Evolutionary conservation across 345 rosid genomes (phyloP).

Genomic region (Dipteronia dyeriana): DNA sequence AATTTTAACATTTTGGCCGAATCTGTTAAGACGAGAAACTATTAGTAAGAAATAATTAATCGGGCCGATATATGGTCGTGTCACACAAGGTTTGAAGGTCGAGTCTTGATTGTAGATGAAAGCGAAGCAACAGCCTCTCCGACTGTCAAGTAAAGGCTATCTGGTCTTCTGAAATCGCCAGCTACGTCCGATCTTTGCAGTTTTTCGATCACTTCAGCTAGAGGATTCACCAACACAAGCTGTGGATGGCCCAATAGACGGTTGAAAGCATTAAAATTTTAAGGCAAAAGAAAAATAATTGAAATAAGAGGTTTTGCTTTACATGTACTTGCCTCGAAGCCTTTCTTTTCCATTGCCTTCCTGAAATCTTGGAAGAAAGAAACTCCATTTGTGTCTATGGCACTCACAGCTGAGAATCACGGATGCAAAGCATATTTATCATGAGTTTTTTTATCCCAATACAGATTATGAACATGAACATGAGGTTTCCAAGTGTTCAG

Average conservation of each 20-base stretch:
- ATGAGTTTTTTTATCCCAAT: neutral
- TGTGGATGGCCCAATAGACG: constrained; percentile 25
- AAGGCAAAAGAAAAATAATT: neutral
- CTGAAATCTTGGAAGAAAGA: constrained; percentile 62
- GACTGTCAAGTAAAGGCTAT: constrained; percentile 71
- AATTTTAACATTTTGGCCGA: neutral
- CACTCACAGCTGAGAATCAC: constrained; percentile 60
- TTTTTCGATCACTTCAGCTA: constrained; percentile 85
- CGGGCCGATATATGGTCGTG: neutral
- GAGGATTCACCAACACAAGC: constrained; percentile 92
- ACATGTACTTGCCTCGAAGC: constrained; percentile 47
- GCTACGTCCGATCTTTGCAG: constrained; percentile 61
- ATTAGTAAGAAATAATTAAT: neutral
- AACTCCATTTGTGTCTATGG: constrained; percentile 87
- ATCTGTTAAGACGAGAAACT: neutral
- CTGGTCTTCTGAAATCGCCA: constrained; percentile 47
- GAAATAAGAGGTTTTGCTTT: constrained; percentile 2
- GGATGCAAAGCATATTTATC: neutral
- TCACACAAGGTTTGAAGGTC: constrained; percentile 46
- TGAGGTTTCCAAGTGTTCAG: neutral
- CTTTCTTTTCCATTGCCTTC: constrained; percentile 58
- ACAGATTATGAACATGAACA: neutral
- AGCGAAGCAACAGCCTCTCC: constrained; percentile 86
- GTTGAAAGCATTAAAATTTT: neutral
- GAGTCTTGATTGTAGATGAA: constrained; percentile 53